phyloP scores from a whole-genome alignment of 1,284 basidiomycete genomes.

The Puccinia novopanici region DNA sequence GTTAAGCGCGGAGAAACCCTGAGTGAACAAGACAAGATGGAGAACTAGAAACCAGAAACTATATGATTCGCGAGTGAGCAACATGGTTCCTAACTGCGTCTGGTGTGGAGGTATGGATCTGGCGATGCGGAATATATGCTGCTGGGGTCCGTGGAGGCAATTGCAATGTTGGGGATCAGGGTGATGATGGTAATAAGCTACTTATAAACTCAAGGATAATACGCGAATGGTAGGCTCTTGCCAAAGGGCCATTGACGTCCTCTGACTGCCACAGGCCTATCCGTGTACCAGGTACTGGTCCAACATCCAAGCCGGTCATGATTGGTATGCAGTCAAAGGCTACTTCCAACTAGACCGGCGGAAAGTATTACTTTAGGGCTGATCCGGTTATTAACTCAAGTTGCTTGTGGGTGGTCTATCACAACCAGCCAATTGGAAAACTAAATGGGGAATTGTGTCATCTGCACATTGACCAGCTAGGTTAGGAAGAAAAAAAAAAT shows the following conservation, averaged over 20 bases:
- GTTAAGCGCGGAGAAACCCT: neutral
- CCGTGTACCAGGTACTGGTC: neutral
- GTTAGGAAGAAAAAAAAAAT: neutral
- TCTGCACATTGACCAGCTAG: neutral
- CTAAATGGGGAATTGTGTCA: no score
- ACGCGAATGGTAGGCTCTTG: no score
- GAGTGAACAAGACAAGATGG: neutral
- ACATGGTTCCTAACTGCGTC: constrained; percentile 1
- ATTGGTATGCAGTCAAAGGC: neutral
- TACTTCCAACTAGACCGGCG: neutral
- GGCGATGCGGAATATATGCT: neutral
- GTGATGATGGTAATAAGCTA: no score
- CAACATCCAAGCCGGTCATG: neutral
- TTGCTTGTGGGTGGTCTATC: neutral
- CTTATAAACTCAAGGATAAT: no score
- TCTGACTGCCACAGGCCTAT: neutral
- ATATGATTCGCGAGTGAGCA: neutral
- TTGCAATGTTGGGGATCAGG: no score
- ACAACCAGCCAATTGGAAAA: neutral
- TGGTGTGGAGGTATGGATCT: neutral
- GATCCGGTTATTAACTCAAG: neutral
- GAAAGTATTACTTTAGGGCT: neutral
- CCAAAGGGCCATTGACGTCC: no score
- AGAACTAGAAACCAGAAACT: neutral
- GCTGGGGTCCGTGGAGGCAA: no score